phyloP scores from a whole-genome alignment of 2,329 filamentous ascomycete species.

The Cordyceps cateniannulata region DNA sequence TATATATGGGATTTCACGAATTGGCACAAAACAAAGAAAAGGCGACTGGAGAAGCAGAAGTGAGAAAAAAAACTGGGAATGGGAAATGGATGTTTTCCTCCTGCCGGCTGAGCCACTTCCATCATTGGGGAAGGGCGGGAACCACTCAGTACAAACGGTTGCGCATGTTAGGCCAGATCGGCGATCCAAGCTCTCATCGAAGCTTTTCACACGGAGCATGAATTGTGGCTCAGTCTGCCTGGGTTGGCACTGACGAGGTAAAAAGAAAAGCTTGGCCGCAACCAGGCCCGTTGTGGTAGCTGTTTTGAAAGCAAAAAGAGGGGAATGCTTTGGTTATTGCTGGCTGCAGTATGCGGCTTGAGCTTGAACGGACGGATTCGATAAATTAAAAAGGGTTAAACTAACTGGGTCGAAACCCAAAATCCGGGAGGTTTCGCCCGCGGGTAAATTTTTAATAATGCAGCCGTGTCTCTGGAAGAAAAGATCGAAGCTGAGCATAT shows the following conservation, averaged over 20 bases:
- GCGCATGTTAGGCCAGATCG: background rate
- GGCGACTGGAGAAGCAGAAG: background rate
- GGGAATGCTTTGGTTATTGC: background rate
- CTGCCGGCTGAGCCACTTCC: slow-evolving; percentile 3
- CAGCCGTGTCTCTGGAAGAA: background rate
- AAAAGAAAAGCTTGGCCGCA: background rate
- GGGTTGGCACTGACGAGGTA: background rate
- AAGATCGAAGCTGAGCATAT: no score
- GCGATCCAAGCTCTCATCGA: background rate
- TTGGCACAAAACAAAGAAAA: background rate
- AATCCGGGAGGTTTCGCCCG: background rate
- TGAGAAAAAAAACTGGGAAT: background rate
- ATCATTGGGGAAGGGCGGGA: background rate
- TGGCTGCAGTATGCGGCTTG: background rate
- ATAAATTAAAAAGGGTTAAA: background rate
- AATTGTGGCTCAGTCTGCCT: background rate
- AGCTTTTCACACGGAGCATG: background rate
- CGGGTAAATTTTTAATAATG: no score
- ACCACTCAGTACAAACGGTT: slow-evolving; percentile 1
- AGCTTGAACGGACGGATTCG: no score
- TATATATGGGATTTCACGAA: slow-evolving; percentile 8
- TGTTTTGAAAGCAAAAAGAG: background rate
- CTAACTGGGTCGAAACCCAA: background rate
- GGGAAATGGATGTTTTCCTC: background rate
- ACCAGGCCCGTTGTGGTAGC: no score